phyloP scores from a whole-genome alignment of 768 basidiomycete species.

The Trametes gibbosa region DNA sequence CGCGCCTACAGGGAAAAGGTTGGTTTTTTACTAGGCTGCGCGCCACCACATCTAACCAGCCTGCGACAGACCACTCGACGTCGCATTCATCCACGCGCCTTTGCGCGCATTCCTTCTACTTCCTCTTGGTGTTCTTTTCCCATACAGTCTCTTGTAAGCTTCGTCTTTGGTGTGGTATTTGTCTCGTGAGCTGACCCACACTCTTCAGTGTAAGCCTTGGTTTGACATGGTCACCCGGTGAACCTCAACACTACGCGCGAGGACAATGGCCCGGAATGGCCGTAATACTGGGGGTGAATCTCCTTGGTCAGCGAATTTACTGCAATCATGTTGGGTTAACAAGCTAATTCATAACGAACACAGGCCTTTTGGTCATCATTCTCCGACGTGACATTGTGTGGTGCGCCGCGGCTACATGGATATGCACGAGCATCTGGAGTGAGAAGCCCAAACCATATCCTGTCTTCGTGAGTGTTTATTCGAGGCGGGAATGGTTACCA shows the following conservation, averaged over 20 bases:
- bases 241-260: constrained; percentile 51
- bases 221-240: constrained; percentile 53
- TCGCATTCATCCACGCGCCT: constrained; percentile 84
- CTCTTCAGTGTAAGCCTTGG: constrained; percentile 65
- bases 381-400: constrained; percentile 69
- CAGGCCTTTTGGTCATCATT: constrained; percentile 53
- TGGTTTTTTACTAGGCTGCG: neutral
- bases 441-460: constrained; percentile 58
- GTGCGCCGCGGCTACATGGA: constrained; percentile 74
- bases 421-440: constrained; percentile 63
- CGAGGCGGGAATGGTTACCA: neutral
- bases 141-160: constrained; percentile 56
- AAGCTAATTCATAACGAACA: neutral
- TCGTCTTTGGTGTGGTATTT: neutral
- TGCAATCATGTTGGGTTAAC: neutral
- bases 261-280: constrained; percentile 75
- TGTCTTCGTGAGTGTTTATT: constrained; percentile 51
- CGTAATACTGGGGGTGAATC: constrained; percentile 62
- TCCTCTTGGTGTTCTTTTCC: constrained; percentile 56
- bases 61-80: constrained; percentile 59
- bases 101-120: constrained; percentile 63
- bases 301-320: constrained; percentile 23
- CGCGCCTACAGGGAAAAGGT: constrained; percentile 44
- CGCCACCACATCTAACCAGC: neutral
- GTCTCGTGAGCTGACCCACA: neutral